phyloP scores from a whole-genome alignment of 2,329 filamentous ascomycete species.

The Trichoderma sp. region DNA sequence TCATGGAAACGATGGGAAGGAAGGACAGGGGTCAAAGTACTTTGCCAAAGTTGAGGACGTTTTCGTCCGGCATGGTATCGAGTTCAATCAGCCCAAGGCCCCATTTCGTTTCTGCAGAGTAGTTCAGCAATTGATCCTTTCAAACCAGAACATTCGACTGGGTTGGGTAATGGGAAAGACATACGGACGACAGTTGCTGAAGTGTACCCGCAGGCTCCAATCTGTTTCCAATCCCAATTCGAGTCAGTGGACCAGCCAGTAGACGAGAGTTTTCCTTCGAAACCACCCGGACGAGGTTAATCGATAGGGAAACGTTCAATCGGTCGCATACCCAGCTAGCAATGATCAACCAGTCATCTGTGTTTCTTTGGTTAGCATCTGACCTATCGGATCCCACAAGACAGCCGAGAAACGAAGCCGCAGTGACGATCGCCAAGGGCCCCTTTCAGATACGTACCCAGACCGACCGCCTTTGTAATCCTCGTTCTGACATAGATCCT shows the following conservation, averaged over 20 bases:
- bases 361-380: not conserved
- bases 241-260: not conserved
- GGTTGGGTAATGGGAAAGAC: constrained; percentile 16
- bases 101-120: constrained; percentile 44
- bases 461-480: constrained; percentile 38
- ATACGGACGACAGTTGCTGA: constrained; percentile 40
- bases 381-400: not conserved
- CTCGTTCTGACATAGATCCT: constrained; percentile 38
- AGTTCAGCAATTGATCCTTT: not conserved
- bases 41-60: constrained; percentile 42
- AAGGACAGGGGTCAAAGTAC: constrained; percentile 5
- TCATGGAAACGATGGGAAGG: not conserved
- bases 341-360: constrained; percentile 28
- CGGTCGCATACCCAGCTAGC: constrained; percentile 32
- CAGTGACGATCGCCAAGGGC: not conserved
- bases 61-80: constrained; percentile 40
- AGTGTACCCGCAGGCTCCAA: constrained; percentile 39
- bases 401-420: not conserved
- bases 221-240: constrained; percentile 24
- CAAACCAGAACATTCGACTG: not conserved
- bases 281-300: not conserved
- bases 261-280: not conserved
- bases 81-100: constrained; percentile 41
- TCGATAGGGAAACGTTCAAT: not conserved
- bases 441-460: constrained; percentile 7